phyloP scores from a whole-genome alignment of 805 yeast genomes.

The Pichia californica region DNA sequence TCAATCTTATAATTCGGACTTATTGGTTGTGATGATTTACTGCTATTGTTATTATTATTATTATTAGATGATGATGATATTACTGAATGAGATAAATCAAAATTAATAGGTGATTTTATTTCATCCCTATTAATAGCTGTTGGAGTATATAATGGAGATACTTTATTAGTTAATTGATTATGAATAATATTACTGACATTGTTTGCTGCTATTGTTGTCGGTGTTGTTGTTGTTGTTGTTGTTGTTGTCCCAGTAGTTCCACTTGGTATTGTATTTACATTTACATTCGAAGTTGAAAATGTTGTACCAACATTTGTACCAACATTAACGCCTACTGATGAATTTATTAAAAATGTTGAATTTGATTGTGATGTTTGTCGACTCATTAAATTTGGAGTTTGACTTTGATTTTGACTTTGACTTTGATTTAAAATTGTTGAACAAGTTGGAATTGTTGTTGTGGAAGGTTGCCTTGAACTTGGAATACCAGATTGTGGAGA shows the following conservation, averaged over 20 bases:
- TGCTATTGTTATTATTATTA: not conserved
- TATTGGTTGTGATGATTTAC: no score
- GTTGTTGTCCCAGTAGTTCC: no score
- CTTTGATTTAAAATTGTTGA: no score
- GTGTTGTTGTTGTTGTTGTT: no score
- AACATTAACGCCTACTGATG: no score
- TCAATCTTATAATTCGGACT: not conserved
- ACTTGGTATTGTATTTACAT: no score
- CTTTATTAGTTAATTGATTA: not conserved
- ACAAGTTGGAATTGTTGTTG: slow-evolving; percentile 1
- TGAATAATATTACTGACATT: no score
- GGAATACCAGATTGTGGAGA: slow-evolving; percentile 20
- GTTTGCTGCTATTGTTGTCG: no score
- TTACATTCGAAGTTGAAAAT: no score
- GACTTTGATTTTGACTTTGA: no score
- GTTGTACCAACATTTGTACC: no score
- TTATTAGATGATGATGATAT: not conserved
- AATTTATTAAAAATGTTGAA: slow-evolving; percentile 3
- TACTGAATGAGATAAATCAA: not conserved
- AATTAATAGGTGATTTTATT: slow-evolving; percentile 1
- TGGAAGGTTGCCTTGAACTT: slow-evolving; percentile 25
- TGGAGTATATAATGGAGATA: not conserved
- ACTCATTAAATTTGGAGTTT: no score
- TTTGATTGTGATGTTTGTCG: slow-evolving; percentile 9
- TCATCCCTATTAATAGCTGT: slow-evolving; percentile 6